Evolutionary conservation across 495 filamentous ascomycete species (phyloP).

Genomic region (Penicillium cataractarum): DNA sequence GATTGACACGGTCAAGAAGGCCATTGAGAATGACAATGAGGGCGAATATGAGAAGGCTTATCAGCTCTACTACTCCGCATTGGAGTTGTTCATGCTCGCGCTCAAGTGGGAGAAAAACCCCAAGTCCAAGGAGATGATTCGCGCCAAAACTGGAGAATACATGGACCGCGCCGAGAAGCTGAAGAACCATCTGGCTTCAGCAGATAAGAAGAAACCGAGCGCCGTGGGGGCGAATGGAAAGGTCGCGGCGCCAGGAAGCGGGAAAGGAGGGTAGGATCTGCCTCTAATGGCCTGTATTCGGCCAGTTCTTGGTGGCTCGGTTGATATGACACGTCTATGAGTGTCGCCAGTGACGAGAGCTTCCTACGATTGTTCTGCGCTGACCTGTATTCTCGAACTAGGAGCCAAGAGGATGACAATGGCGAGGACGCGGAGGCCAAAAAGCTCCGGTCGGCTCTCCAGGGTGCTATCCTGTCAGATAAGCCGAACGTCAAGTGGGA

Average conservation of each 20-base stretch:
- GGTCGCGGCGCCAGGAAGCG: slow-evolving; percentile 67
- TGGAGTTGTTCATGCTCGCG: slow-evolving; percentile 95
- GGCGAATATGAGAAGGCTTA: slow-evolving; percentile 96
- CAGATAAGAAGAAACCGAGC: slow-evolving; percentile 76
- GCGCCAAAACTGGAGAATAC: slow-evolving; percentile 89
- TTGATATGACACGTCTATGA: neutral
- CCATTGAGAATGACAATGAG: slow-evolving; percentile 94
- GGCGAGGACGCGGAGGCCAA: slow-evolving; percentile 87
- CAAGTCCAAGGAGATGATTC: slow-evolving; percentile 94
- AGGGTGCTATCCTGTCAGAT: slow-evolving; percentile 90
- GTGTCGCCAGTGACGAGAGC: neutral
- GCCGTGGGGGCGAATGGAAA: slow-evolving; percentile 86
- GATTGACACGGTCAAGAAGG: slow-evolving; percentile 93
- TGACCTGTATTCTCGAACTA: slow-evolving; percentile 27
- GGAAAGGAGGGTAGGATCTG: slow-evolving; percentile 62
- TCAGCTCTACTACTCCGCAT: slow-evolving; percentile 88
- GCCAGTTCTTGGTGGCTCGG: neutral
- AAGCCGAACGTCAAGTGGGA: slow-evolving; percentile 97
- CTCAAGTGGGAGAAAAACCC: slow-evolving; percentile 99
- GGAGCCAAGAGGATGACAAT: slow-evolving; percentile 65
- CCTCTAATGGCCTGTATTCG: neutral
- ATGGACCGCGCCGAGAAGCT: slow-evolving; percentile 98
- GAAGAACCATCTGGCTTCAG: slow-evolving; percentile 81
- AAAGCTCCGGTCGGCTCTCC: slow-evolving; percentile 87
- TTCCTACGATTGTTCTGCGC: neutral